A percentile compares a stretch with the other conserved stretches of the same genome.
phyloP scores from a whole-genome alignment of 164 flowering plant genomes.

The Aristolochia fimbriata region DNA sequence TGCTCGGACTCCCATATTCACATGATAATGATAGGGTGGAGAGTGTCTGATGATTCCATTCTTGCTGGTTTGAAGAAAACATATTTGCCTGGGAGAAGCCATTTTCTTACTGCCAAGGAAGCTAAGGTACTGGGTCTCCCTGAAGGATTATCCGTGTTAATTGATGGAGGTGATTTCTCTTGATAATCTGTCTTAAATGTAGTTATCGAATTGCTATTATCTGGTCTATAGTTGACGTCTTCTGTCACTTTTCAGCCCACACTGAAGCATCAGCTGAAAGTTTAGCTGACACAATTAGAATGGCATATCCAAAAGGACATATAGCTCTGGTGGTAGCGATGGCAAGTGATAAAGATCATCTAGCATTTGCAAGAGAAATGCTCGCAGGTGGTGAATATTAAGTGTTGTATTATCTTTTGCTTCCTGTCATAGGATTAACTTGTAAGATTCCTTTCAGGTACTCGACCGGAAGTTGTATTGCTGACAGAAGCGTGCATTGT shows the following conservation, averaged over 20 bases:
- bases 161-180: constrained; percentile 73
- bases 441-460: constrained; percentile 18
- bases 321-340: constrained; percentile 82
- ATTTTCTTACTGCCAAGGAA: constrained; percentile 51
- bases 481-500: constrained; percentile 66
- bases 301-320: constrained; percentile 37
- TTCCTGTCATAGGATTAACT: background rate
- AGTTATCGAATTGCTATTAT: background rate
- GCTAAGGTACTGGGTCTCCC: constrained; percentile 48
- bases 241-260: constrained; percentile 50
- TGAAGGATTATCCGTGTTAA: constrained; percentile 41
- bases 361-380: constrained; percentile 67
- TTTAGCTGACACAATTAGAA: constrained; percentile 42
- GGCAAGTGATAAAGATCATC: constrained; percentile 93
- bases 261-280: constrained; percentile 85
- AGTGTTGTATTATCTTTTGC: background rate
- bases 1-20: background rate
- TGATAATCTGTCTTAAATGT: background rate
- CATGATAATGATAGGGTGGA: constrained; percentile 38
- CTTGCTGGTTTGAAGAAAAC: constrained; percentile 66
- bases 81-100: constrained; percentile 70
- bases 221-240: background rate
- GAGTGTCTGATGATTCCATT: constrained; percentile 52
- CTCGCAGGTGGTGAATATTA: constrained; percentile 38
- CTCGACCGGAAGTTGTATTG: constrained; percentile 45